Evolutionary conservation across 176 grass and related monocot species (phyloP), one percentile per base, ranked within the genome.

Genomic region (Carex parvula): DNA sequence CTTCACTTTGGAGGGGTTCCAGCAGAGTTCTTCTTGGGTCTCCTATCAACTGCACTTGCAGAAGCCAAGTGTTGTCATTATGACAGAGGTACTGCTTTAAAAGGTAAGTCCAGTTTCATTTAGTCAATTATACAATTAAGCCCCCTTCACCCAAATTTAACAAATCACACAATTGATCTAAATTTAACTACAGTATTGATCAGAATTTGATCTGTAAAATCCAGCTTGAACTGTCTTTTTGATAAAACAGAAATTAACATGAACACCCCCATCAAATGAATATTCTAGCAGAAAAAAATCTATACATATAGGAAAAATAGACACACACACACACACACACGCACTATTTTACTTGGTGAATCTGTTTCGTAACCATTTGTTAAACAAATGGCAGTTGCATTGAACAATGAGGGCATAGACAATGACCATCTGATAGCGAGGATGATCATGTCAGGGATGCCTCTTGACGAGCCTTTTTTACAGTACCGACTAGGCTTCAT

Each of bases 1-100:
- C 88, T 89, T 77, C 58, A 86, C 41, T 78, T 76, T 50, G 88
- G 88, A 82, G 88, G 84, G 81, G 88, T 89, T 82, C 88, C 88
- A 41, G 73, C 70, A 59, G 88, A 89, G 44, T 89, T 64, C 66
- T 89, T 89, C 74, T 82, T 89, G 29, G 65, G 64, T 65, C 88
- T 89, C 81, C 30, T 89, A 60, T 76, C 50, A 24, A 89, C 55
- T 67, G 84, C 88, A 65, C 61, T 89, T 39, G 67, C 35, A 16
- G 57, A 81, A 44, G 58, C 60, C 0, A 60, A 81, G 60, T 65
- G 33, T 63, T 60, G 79, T 18, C 41, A n/a, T 65, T 63, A 81
- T 59, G 79, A 81, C 58, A 81, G 59, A 81, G 17, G 33, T 44
- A 35, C 58, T 46, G 79, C 79, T 24, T 5, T 63, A 22, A 44